Evolutionary conservation across 768 basidiomycete species (phyloP).

Genomic region (Russula emetica): DNA sequence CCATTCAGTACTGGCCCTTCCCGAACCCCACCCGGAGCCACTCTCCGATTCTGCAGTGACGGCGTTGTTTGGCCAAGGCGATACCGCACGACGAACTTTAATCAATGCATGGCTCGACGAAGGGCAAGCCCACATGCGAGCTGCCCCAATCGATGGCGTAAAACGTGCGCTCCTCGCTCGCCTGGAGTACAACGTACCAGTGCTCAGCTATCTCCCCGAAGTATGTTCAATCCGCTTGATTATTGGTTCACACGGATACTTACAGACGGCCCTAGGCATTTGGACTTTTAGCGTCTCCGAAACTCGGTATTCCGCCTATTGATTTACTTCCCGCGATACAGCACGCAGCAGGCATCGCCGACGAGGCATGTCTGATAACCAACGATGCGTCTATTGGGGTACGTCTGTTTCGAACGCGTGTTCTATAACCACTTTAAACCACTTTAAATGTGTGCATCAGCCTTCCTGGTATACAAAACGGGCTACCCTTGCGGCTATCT

Average conservation of each 20-base stretch:
- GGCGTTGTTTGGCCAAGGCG: conserved; percentile 67
- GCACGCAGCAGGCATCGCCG: conserved; percentile 60
- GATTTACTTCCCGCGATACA: conserved; percentile 57
- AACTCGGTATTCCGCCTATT: conserved; percentile 45
- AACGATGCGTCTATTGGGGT: conserved; percentile 58
- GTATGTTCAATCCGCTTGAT: conserved; percentile 37
- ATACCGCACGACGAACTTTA: conserved; percentile 58
- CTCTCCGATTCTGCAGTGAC: conserved; percentile 68
- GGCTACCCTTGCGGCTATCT: conserved; percentile 60
- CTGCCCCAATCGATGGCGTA: conserved; percentile 35
- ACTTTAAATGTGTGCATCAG: conserved; percentile 37
- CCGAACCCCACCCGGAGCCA: conserved; percentile 49
- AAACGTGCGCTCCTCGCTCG: conserved; percentile 52
- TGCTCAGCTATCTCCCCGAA: conserved; percentile 61
- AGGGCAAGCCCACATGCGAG: conserved; percentile 51
- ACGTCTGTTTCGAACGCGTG: conserved; percentile 26
- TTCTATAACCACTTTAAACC: conserved; percentile 1
- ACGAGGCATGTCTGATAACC: conserved; percentile 61
- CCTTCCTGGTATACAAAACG: conserved; percentile 69
- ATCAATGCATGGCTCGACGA: conserved; percentile 72
- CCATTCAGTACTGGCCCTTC: conserved; percentile 55
- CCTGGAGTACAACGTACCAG: conserved; percentile 63
- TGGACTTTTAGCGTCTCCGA: conserved; percentile 57
- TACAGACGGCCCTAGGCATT: conserved; percentile 51
- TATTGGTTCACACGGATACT: background rate